Base-by-base conservation (phyloP, 1,284 basidiomycete genomes). In the Apiotrichum brassicae region DNA sequence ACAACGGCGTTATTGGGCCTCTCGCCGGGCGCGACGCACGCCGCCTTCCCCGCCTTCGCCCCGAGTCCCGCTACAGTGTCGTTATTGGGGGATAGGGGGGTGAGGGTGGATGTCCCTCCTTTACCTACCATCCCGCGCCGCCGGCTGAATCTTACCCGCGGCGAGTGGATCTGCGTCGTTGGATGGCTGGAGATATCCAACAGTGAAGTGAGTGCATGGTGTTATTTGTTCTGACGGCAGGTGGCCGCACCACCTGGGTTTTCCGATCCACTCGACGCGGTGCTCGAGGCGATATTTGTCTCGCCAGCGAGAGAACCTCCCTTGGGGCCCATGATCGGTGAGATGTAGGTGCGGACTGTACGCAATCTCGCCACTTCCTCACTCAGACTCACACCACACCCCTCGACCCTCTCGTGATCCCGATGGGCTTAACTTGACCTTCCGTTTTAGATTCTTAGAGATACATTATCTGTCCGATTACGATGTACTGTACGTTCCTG, bases 181-280 rank as follows among this genome's bases (percentile, higher is more conserved):
- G 41, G 41, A 2, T 42, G 41, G 41, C 28, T 42, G 6, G 41
- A 42, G 19, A n/a, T n/a, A n/a, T n/a, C n/a, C n/a, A n/a, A n/a
- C n/a, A n/a, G n/a, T n/a, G n/a, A n/a, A n/a, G n/a, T n/a, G n/a
- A n/a, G n/a, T n/a, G n/a, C n/a, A n/a, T n/a, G n/a, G n/a, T n/a
- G n/a, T n/a, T n/a, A n/a, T n/a, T n/a, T n/a, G n/a, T n/a, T n/a
- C 36, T 37, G 36, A 37, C 36, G 16, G 18, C 39, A 40, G 24
- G 18, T 40, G 9, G 5, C 9, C 4, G 6, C 19, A 4, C 39
- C 25, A 6, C 4, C 24, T 6, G 39, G 39, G 9, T 40, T 18
- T 16, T 14, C 25, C 7, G 16, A 6, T 6, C 39, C 39, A 8
- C 39, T n/a, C 6, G 19, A 14, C 14, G 24, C 4, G 6, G 39